A percentile compares a stretch with the other conserved stretches of the same genome.
Conservation (phyloP, 2,329 filamentous ascomycete genomes). For the Xylaria sp. region DNA sequence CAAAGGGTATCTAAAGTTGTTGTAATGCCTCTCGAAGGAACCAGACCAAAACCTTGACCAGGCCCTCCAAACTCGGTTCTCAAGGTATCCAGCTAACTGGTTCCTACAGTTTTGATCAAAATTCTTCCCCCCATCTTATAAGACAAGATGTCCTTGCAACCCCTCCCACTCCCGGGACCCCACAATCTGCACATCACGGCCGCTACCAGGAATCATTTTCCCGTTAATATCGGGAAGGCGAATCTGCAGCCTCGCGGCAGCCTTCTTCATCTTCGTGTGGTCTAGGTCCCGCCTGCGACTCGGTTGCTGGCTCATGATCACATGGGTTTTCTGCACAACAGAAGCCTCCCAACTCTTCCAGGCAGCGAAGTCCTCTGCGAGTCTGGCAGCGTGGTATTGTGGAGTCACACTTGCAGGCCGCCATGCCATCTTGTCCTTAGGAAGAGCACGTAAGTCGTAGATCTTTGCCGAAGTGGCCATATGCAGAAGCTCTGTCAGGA, state of each 20-base stretch:
- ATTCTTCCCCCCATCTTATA: conserved; percentile 19
- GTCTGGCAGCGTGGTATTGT: conserved; percentile 72
- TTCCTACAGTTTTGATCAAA: conserved; percentile 20
- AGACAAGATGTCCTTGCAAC: conserved; percentile 58
- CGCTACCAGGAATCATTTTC: conserved; percentile 55
- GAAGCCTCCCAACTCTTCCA: conserved; percentile 69
- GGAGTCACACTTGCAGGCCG: conserved; percentile 71
- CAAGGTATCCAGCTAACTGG: conserved; percentile 13
- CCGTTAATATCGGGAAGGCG: conserved; percentile 59
- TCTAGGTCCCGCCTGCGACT: conserved; percentile 42
- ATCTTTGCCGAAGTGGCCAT: conserved; percentile 67
- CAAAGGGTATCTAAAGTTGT: conserved; percentile 41
- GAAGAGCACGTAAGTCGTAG: conserved; percentile 68
- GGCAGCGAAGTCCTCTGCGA: conserved; percentile 72
- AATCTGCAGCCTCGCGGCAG: conserved; percentile 63
- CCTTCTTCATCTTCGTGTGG: conserved; percentile 49
- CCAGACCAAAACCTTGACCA: neutral
- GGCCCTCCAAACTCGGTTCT: conserved; percentile 2
- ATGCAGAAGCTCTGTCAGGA: conserved; percentile 71
- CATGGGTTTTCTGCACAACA: conserved; percentile 63
- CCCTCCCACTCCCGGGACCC: conserved; percentile 67
- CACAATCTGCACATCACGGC: conserved; percentile 61
- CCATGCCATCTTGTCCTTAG: conserved; percentile 73
- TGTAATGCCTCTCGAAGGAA: conserved; percentile 18
- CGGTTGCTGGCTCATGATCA: conserved; percentile 46